Evolutionary conservation across 73 alveolate genomes (phyloP), one percentile per base, ranked within the genome.

Genomic region (Stentor coeruleus): DNA sequence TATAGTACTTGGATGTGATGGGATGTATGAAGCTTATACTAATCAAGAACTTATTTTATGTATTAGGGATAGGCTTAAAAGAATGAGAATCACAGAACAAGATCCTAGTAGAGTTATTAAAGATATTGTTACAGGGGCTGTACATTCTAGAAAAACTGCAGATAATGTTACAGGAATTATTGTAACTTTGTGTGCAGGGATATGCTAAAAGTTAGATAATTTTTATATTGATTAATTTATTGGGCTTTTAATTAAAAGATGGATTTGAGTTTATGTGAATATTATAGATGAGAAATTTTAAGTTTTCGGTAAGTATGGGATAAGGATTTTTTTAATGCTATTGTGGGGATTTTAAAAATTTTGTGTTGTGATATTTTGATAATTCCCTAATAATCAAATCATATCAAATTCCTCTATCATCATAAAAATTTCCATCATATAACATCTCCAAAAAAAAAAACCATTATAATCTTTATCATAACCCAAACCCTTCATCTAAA

Each of bases 1-100:
- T 57, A 57, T 57, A 57, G 73, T 57, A 20, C 28, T 57, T 20
- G 73, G 73, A 57, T 57, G 73, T 2, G 73, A 57, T 57, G 73
- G 73, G 28, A n/a, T 57, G 28, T 57, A 20, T 31, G 73, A 57
- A 57, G 73, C 73, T 31, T 57, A 20, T 57, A 20, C 73, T 31
- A 57, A 57, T 31, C 35, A 57, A 0, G 73, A 57, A 1, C 2
- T 57, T 20, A 2, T 57, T 2, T 57, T 2, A n/a, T 31, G 28
- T 20, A 57, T 57, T 31, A n/a, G 73, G 1, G 35, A 57, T 20
- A 57, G 28, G 28, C 15, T 57, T 0, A 0, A 31, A 57, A 57
- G 28, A 57, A 57, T 57, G 73, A 20, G 1, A 20, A n/a, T 31
- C 15, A 20, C 28, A n/a, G 73, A 57, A 2, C 73, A 57, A 57